Evolutionary conservation across 495 filamentous ascomycete species (phyloP).

Genomic region (Thozetella sp.): DNA sequence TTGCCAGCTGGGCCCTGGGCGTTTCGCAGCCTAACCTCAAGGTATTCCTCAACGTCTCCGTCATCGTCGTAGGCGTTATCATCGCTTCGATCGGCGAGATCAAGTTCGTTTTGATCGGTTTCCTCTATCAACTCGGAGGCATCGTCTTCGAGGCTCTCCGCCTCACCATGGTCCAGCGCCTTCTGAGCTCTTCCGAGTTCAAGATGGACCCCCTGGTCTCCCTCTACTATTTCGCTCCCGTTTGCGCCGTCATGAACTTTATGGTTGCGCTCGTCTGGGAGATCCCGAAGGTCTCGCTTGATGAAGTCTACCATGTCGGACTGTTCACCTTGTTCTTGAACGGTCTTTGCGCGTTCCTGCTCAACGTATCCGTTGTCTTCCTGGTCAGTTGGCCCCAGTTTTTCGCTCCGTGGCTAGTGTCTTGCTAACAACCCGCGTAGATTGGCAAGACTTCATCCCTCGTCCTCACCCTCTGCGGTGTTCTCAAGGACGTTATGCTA

Average conservation of each 20-base stretch:
- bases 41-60: conserved; percentile 80
- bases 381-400: conserved; percentile 68
- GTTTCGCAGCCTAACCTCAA: conserved; percentile 76
- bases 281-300: conserved; percentile 68
- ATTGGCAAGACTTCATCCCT: conserved; percentile 97
- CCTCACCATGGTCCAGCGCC: conserved; percentile 86
- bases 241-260: conserved; percentile 90
- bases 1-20: conserved; percentile 82
- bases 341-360: conserved; percentile 78
- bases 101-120: conserved; percentile 83
- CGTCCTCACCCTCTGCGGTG: conserved; percentile 95
- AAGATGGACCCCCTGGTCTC: conserved; percentile 98
- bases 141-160: conserved; percentile 89
- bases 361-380: conserved; percentile 95
- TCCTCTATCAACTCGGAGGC: conserved; percentile 83
- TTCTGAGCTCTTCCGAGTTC: conserved; percentile 87
- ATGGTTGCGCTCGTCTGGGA: conserved; percentile 79
- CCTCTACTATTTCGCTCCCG: conserved; percentile 93
- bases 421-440: conserved; percentile 46
- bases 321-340: conserved; percentile 76
- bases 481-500: conserved; percentile 97
- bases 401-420: conserved; percentile 1
- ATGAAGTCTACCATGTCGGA: conserved; percentile 75
- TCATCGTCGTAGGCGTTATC: conserved; percentile 88
- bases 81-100: conserved; percentile 93